Evolutionary conservation across 2,329 filamentous ascomycete species (phyloP).

Genomic region (Parastagonospora nodorum): DNA sequence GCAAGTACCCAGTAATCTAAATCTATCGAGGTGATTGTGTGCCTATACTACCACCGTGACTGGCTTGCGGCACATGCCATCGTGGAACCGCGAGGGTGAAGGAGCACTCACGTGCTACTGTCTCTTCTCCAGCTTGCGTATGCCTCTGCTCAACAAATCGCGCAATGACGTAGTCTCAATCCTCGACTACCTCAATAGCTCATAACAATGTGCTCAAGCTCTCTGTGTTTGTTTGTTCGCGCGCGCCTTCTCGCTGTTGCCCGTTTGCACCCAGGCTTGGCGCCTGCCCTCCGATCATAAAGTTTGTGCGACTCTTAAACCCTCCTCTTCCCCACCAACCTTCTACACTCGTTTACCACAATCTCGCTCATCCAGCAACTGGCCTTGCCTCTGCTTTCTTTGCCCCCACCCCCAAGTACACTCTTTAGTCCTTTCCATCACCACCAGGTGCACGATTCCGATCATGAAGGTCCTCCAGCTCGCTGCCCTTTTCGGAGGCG

Average conservation of each 20-base stretch:
- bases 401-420: slow-evolving; percentile 13
- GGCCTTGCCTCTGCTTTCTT: slow-evolving; percentile 18
- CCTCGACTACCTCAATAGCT: background rate
- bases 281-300: slow-evolving; percentile 15
- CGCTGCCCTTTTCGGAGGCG: slow-evolving; percentile 29
- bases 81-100: slow-evolving; percentile 11
- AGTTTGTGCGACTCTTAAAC: slow-evolving; percentile 8
- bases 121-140: background rate
- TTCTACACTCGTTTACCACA: slow-evolving; percentile 33
- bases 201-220: no score
- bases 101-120: slow-evolving; percentile 15
- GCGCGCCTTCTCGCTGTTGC: slow-evolving; percentile 17
- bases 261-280: slow-evolving; percentile 21
- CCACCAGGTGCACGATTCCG: slow-evolving; percentile 11
- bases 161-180: slow-evolving; percentile 7
- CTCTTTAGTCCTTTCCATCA: slow-evolving; percentile 24
- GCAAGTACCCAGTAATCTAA: background rate
- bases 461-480: slow-evolving; percentile 36
- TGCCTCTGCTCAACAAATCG: background rate
- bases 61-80: no score
- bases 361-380: slow-evolving; percentile 16
- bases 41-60: no score
- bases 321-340: slow-evolving; percentile 17
- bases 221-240: slow-evolving; percentile 18
- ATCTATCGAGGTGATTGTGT: no score